Conservation (phyloP, 371 early-diverging fungal genomes). For the Smittium mucronatum region DNA sequence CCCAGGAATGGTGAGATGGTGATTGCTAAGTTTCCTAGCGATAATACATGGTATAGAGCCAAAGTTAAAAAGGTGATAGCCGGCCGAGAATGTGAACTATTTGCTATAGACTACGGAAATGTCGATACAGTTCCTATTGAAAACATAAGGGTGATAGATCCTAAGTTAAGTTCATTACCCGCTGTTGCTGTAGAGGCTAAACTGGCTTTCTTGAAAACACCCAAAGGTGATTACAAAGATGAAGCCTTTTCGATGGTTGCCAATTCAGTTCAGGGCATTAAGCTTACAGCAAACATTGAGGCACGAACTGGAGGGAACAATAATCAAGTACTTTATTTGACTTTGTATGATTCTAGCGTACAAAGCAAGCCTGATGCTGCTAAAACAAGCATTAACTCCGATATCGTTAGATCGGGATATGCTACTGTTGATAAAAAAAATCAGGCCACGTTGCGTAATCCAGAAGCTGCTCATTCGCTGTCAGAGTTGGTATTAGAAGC, state of each 20-base stretch:
- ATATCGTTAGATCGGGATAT: constrained; percentile 62
- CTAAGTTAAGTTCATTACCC: constrained; percentile 47
- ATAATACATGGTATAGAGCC: constrained; percentile 85
- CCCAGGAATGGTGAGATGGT: constrained; percentile 62
- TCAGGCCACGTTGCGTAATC: constrained; percentile 42
- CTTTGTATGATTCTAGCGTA: constrained; percentile 52
- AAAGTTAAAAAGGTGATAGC: constrained; percentile 52
- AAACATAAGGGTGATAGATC: constrained; percentile 49
- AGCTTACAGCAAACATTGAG: constrained; percentile 65
- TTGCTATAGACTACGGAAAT: constrained; percentile 90
- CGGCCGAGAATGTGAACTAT: constrained; percentile 46
- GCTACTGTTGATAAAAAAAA: constrained; percentile 48
- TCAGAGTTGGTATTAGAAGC: constrained; percentile 35
- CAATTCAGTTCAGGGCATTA: constrained; percentile 49
- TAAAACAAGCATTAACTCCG: constrained; percentile 53
- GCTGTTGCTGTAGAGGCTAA: constrained; percentile 73
- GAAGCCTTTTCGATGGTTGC: constrained; percentile 58
- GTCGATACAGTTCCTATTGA: constrained; percentile 45
- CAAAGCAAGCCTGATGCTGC: constrained; percentile 41
- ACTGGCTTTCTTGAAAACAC: constrained; percentile 56
- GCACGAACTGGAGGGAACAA: constrained; percentile 36
- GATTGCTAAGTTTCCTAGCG: constrained; percentile 74
- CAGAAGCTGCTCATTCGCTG: constrained; percentile 21
- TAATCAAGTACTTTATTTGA: constrained; percentile 41
- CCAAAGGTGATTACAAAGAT: constrained; percentile 57